Base-by-base conservation (phyloP, 2,329 filamentous ascomycete genomes). In the Paracoccidioides brasiliensis region DNA sequence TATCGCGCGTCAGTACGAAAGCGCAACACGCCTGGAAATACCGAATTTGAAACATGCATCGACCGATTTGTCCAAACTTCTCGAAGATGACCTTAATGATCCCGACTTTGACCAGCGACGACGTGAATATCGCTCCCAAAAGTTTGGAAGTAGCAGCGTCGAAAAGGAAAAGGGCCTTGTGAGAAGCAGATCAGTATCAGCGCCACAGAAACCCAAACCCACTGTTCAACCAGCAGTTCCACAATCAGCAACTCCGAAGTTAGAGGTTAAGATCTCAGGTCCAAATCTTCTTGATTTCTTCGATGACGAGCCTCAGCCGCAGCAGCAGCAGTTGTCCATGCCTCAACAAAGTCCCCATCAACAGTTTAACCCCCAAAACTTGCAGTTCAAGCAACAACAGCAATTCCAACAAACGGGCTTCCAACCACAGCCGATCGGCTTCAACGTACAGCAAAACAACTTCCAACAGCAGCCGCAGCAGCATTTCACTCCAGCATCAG, bases 31-130 rank as follows among this genome's bases (percentile, higher is more conserved):
- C 58, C 80, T 98, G 42, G 89, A 96, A 66, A 94, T 98, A 6
- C 93, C 93, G 8, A 96, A 95, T 74, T 79, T 98, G 62, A 97
- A 96, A 74, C 93, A 98, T 69, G 93, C 93, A 5, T 94, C 93
- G 0, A 90, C 94, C 1, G 95, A 93, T 66, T 73, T 98, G 53
- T 88, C 88, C 14, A 84, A 84, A 32, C 89, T 95, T 55, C 78
- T 98, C 32, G 90, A 97, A 69, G 93, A 98, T 63, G 97, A 98
- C 67, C 76, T 98, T 48, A 85, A 90, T 60, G 93, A 98, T 65
- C 84, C 89, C 3, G 93, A 98, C 69, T 98, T 98, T 64, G 93
- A 98, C 64, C 80, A 90, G 55, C 93, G 97, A 64, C 81, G 93
- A 59, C 79, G 90, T 63, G 93, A 98, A 68, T 98, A 95, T 66